Conservation (phyloP, 2,329 filamentous ascomycete species). For the Penicillium sp. region DNA sequence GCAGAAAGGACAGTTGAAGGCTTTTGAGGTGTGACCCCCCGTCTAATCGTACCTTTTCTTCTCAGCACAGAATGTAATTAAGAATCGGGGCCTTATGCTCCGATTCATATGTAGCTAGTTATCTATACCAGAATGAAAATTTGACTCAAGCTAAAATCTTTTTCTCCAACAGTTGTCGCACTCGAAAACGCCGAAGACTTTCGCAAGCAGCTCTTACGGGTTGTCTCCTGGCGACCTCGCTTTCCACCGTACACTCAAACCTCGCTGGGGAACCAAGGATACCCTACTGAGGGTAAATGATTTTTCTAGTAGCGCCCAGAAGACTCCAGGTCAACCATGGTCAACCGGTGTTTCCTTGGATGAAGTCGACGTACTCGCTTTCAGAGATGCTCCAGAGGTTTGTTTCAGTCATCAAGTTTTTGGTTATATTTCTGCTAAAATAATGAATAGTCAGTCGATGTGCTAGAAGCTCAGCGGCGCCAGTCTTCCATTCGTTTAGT, state of each 20-base stretch:
- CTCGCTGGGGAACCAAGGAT: slow-evolving; percentile 73
- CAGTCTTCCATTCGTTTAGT: slow-evolving; percentile 45
- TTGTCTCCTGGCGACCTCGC: slow-evolving; percentile 61
- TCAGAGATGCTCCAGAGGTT: slow-evolving; percentile 22
- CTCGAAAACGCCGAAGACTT: slow-evolving; percentile 69
- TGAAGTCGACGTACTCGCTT: slow-evolving; percentile 28
- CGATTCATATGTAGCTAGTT: slow-evolving; percentile 24
- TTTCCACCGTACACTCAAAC: slow-evolving; percentile 71
- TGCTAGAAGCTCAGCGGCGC: slow-evolving; percentile 32
- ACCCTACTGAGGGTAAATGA: slow-evolving; percentile 63
- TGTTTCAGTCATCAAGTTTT: background rate
- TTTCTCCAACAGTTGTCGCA: slow-evolving; percentile 71
- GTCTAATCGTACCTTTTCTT: slow-evolving; percentile 25
- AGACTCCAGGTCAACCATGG: slow-evolving; percentile 41
- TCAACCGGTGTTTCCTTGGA: slow-evolving; percentile 49
- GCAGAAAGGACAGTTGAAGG: slow-evolving; percentile 56
- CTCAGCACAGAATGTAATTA: slow-evolving; percentile 22
- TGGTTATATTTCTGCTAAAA: background rate
- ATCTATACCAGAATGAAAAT: slow-evolving; percentile 36
- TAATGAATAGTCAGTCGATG: slow-evolving; percentile 22
- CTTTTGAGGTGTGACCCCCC: slow-evolving; percentile 83
- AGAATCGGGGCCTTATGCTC: slow-evolving; percentile 13
- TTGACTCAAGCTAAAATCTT: slow-evolving; percentile 34
- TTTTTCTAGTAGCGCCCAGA: slow-evolving; percentile 24
- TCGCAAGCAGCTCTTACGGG: slow-evolving; percentile 57